These are phyloP conservation scores for Priceomyces haplophilus DNA, from an alignment of 805 yeast genomes.

Conservation along the genomic window DNA sequence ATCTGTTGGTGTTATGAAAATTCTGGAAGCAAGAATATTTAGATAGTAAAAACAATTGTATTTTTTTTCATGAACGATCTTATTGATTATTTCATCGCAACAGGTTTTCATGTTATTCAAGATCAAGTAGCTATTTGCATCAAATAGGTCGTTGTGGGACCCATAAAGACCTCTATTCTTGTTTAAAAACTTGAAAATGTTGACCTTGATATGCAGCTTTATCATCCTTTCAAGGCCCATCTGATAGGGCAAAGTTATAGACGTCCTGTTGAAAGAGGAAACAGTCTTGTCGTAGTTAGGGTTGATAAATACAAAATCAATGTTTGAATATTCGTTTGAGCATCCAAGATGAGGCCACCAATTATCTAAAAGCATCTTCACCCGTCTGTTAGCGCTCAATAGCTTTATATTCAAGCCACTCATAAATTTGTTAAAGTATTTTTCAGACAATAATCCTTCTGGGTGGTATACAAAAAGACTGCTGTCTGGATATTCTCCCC, in stretches of 20 bases:
- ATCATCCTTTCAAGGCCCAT: conserved; percentile 16
- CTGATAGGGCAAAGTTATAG: conserved; percentile 12
- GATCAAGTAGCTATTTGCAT: conserved; percentile 6
- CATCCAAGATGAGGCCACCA: conserved; percentile 13
- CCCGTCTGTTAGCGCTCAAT: conserved; percentile 7
- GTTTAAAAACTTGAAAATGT: conserved; percentile 11
- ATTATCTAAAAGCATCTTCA: conserved; percentile 17
- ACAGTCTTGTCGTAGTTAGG: conserved; percentile 14
- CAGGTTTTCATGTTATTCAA: conserved; percentile 6
- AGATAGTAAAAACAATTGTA: conserved; percentile 7
- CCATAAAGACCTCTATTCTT: conserved; percentile 5
- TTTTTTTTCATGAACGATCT: conserved; percentile 6
- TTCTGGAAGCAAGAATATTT: conserved; percentile 8
- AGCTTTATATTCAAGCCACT: conserved; percentile 14
- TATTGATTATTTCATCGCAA: conserved; percentile 10
- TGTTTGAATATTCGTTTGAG: conserved; percentile 11
- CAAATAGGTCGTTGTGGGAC: background rate
- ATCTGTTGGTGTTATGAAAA: conserved; percentile 3
- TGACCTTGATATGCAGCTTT: conserved; percentile 13
- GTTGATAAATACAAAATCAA: conserved; percentile 13
- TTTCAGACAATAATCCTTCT: conserved; percentile 18
- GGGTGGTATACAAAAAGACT: conserved; percentile 14
- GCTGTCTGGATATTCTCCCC: background rate
- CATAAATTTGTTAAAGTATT: conserved; percentile 16
- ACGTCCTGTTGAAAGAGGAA: conserved; percentile 9